Percentiles rank a stretch among this genome's conserved stretches.
These are phyloP conservation scores for Exobasidium cylindrosporum DNA, from an alignment of 1,284 basidiomycete species.

Conservation along the genomic window DNA sequence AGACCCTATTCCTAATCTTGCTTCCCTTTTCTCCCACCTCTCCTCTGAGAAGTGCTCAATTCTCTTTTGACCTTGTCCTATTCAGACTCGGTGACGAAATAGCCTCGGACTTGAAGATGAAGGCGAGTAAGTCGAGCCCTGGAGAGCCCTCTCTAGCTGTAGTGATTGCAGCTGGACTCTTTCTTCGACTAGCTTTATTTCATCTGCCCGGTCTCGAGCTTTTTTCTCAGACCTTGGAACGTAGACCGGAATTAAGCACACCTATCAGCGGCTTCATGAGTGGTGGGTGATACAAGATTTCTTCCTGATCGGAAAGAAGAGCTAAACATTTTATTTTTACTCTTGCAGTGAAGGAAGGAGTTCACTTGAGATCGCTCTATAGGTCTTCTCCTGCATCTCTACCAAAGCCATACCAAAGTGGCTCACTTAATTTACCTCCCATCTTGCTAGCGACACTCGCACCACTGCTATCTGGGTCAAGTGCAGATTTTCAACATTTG, in stretches of 20 bases:
- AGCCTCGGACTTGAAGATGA: too few relatives aligned
- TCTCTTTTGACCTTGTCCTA: too few relatives aligned
- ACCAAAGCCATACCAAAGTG: constrained; percentile 20
- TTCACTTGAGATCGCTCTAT: constrained; percentile 5
- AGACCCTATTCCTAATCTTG: too few relatives aligned
- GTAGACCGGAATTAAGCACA: constrained; percentile 71
- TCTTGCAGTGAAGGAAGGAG: constrained; percentile 55
- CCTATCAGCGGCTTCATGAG: constrained; percentile 70
- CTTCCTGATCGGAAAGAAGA: constrained; percentile 2
- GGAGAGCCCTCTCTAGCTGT: background rate
- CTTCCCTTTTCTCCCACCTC: too few relatives aligned
- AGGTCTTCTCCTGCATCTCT: constrained; percentile 15
- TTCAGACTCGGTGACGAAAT: too few relatives aligned
- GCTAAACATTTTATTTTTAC: constrained; percentile 56
- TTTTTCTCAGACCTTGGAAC: constrained; percentile 49
- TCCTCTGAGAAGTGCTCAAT: too few relatives aligned
- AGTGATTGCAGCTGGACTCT: background rate
- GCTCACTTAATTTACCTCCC: constrained; percentile 66
- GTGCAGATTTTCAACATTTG: constrained; percentile 17
- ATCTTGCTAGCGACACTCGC: constrained; percentile 74
- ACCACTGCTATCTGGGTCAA: constrained; percentile 60
- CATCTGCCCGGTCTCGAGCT: constrained; percentile 38
- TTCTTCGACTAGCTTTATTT: constrained; percentile 54
- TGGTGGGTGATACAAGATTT: background rate
- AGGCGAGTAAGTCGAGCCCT: background rate